Evolutionary conservation across 805 yeast species (phyloP).

Genomic region (Ogataea degrootiae): DNA sequence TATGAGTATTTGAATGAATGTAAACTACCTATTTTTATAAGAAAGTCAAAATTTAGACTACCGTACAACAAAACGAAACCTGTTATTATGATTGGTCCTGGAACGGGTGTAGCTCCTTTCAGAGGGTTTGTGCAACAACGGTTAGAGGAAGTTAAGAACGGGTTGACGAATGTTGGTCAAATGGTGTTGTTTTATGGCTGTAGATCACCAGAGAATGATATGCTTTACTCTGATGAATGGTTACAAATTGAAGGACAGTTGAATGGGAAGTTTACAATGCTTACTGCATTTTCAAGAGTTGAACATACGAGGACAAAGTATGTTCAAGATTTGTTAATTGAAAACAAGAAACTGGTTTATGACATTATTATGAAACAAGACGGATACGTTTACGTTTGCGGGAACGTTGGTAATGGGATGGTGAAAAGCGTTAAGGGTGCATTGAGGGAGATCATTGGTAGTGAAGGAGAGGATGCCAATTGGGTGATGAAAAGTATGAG

Average conservation of each 20-base stretch:
- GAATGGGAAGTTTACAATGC: slow-evolving; percentile 51
- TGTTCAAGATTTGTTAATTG: slow-evolving; percentile 72
- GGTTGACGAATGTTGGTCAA: slow-evolving; percentile 47
- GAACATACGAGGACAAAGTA: slow-evolving; percentile 52
- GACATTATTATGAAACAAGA: slow-evolving; percentile 48
- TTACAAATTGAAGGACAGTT: slow-evolving; percentile 48
- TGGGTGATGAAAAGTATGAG: slow-evolving; percentile 67
- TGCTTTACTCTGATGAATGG: slow-evolving; percentile 82
- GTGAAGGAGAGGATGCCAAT: slow-evolving; percentile 59
- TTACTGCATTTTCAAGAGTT: slow-evolving; percentile 73
- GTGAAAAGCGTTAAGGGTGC: slow-evolving; percentile 81
- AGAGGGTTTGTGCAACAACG: slow-evolving; percentile 82
- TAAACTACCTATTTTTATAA: slow-evolving; percentile 76
- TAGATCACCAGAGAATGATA: slow-evolving; percentile 57
- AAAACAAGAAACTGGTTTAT: slow-evolving; percentile 43
- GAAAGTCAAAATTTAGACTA: slow-evolving; percentile 83
- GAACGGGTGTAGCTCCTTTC: slow-evolving; percentile 96
- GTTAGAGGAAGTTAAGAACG: slow-evolving; percentile 36
- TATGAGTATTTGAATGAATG: neutral
- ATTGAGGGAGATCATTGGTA: slow-evolving; percentile 54
- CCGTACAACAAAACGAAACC: slow-evolving; percentile 78
- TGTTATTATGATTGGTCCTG: slow-evolving; percentile 90
- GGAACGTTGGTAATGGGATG: slow-evolving; percentile 80
- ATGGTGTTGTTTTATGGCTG: slow-evolving; percentile 81
- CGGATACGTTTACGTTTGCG: slow-evolving; percentile 88